These are phyloP conservation scores for Aspergillus calidoustus DNA, from an alignment of 2,329 filamentous ascomycete species.

Conservation along the genomic window DNA sequence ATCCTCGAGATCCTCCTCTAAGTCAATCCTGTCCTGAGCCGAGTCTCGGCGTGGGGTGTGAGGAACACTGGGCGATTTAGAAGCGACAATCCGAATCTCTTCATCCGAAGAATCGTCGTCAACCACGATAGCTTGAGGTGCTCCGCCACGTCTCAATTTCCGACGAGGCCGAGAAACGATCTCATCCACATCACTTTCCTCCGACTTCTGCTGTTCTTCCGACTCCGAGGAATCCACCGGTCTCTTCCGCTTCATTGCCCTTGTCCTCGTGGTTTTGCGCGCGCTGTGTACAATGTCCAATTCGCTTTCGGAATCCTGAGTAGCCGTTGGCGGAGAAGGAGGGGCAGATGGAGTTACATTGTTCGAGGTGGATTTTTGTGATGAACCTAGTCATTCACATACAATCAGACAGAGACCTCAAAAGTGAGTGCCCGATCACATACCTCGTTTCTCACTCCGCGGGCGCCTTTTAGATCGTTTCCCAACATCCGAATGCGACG, in stretches of 20 bases:
- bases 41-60: conserved; percentile 30
- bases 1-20: conserved; percentile 51
- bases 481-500: conserved; percentile 1
- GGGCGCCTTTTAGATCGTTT: background rate
- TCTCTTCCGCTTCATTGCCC: conserved; percentile 25
- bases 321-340: background rate
- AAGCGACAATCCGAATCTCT: conserved; percentile 29
- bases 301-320: conserved; percentile 25
- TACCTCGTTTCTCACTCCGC: conserved; percentile 15
- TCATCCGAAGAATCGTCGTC: conserved; percentile 36
- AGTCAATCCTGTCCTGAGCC: conserved; percentile 45
- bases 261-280: conserved; percentile 16
- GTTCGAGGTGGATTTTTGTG: conserved; percentile 1
- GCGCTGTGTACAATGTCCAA: conserved; percentile 21
- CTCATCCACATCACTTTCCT: conserved; percentile 37
- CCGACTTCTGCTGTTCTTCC: conserved; percentile 7
- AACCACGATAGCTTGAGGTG: conserved; percentile 30
- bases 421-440: background rate
- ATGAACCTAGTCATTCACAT: conserved; percentile 1
- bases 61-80: conserved; percentile 32
- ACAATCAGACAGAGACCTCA: background rate
- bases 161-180: conserved; percentile 29
- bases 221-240: conserved; percentile 14
- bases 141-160: conserved; percentile 36
- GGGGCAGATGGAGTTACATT: background rate